Evolutionary conservation across 176 grass and related monocot genomes (phyloP).

Genomic region (Eremochloa ophiuroides): DNA sequence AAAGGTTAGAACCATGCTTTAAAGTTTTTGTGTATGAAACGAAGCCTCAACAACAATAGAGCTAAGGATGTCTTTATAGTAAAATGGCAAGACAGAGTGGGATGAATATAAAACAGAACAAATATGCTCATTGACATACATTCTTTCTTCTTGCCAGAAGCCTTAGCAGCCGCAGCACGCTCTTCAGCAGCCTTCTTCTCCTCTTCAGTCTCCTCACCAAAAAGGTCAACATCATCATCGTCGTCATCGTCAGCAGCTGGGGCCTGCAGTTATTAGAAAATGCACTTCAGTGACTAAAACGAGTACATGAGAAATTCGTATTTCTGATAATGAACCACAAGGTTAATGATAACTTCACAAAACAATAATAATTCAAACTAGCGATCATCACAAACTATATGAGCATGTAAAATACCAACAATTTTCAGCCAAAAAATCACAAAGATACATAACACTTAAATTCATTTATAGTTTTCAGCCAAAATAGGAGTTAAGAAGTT

Average conservation of each 20-base stretch:
- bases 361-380: not conserved
- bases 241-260: constrained; percentile 53
- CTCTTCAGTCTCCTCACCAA: constrained; percentile 92
- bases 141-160: constrained; percentile 89
- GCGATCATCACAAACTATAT: not conserved
- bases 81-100: not conserved
- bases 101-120: not conserved
- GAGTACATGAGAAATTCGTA: not conserved
- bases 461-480: not conserved
- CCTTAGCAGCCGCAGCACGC: constrained; percentile 62
- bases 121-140: constrained; percentile 33
- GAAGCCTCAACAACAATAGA: not conserved
- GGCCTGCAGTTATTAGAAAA: constrained; percentile 35
- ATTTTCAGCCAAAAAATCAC: not conserved
- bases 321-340: not conserved
- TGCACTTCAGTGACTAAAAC: not conserved
- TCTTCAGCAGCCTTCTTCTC: constrained; percentile 80
- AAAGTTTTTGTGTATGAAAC: not conserved
- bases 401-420: not conserved
- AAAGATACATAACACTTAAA: too few species aligned
- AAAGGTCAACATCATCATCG: constrained; percentile 73
- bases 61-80: not conserved
- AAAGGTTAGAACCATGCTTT: not conserved
- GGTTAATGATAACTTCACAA: constrained; percentile 29
- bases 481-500: not conserved